Evolutionary conservation across 2,329 filamentous ascomycete species (phyloP).

Genomic region (Diplodia corticola): DNA sequence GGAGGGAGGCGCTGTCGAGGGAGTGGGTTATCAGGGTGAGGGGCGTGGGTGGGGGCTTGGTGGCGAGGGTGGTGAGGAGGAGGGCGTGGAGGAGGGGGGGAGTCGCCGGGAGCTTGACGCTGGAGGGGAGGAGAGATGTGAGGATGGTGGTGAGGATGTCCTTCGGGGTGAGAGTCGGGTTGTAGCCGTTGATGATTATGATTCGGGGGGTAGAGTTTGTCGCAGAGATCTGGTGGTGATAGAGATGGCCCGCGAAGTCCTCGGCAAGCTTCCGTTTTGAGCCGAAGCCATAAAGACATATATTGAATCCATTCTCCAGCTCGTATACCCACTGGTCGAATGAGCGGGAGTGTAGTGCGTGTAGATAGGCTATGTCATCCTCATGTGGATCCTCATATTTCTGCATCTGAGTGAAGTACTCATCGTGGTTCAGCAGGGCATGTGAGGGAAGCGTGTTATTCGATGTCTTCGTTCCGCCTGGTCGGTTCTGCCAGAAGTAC

Average conservation of each 20-base stretch:
- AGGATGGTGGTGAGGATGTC: constrained; percentile 71
- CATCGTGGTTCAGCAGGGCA: constrained; percentile 80
- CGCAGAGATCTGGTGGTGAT: constrained; percentile 45
- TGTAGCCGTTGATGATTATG: constrained; percentile 85
- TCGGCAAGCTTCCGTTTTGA: constrained; percentile 78
- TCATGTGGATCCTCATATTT: constrained; percentile 68
- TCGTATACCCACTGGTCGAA: constrained; percentile 95
- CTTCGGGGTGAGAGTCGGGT: constrained; percentile 63
- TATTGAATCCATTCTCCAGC: constrained; percentile 78
- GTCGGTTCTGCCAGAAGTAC: constrained; percentile 91
- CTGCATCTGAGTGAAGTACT: constrained; percentile 75
- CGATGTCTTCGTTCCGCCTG: constrained; percentile 79
- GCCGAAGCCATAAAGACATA: constrained; percentile 91
- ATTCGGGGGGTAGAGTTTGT: constrained; percentile 57
- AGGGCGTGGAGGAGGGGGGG: constrained; percentile 68
- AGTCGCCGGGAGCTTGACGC: constrained; percentile 61
- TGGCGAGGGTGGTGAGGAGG: constrained; percentile 62
- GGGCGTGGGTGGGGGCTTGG: constrained; percentile 36
- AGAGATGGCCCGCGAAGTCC: constrained; percentile 71
- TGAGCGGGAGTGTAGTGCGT: constrained; percentile 73
- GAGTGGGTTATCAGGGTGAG: constrained; percentile 68
- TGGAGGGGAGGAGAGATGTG: constrained; percentile 56
- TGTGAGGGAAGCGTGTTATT: constrained; percentile 78
- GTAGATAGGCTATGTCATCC: constrained; percentile 68
- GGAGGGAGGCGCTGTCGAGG: constrained; percentile 76